Evolutionary conservation across 2,329 filamentous ascomycete genomes (phyloP).

Genomic region (Alternaria brassicicola): DNA sequence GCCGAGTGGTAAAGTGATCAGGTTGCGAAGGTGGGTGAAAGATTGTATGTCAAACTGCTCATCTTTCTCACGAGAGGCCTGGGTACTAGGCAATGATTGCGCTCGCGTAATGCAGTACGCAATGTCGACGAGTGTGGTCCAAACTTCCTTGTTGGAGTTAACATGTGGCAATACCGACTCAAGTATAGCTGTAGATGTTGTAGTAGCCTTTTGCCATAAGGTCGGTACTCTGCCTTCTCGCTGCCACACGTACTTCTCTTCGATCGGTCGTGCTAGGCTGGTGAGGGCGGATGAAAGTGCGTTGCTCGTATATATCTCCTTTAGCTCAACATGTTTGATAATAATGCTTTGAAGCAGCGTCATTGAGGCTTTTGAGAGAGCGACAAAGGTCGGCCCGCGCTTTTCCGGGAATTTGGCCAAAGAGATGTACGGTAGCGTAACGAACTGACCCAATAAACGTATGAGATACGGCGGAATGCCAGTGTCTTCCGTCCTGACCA

Average conservation of each 20-base stretch:
- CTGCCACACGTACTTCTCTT: conserved; percentile 79
- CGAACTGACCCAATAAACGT: conserved; percentile 71
- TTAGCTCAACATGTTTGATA: conserved; percentile 63
- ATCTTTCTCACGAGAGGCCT: conserved; percentile 58
- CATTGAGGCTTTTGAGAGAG: conserved; percentile 85
- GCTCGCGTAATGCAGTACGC: conserved; percentile 48
- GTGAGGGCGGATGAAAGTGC: conserved; percentile 69
- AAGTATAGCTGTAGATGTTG: conserved; percentile 71
- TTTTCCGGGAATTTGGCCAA: conserved; percentile 25
- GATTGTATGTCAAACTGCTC: conserved; percentile 81
- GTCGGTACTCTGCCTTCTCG: conserved; percentile 72
- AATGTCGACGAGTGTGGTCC: conserved; percentile 59
- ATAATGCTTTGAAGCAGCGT: conserved; percentile 68
- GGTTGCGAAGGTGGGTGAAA: conserved; percentile 70
- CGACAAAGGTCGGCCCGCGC: conserved; percentile 78
- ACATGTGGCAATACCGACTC: conserved; percentile 65
- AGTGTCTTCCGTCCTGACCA: conserved; percentile 69
- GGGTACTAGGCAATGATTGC: conserved; percentile 48
- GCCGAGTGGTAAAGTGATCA: conserved; percentile 78
- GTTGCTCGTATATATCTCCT: conserved; percentile 72
- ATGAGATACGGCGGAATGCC: conserved; percentile 73
- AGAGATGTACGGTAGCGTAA: conserved; percentile 68
- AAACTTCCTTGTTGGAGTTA: conserved; percentile 59
- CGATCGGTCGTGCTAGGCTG: conserved; percentile 72
- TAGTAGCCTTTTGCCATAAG: conserved; percentile 82